Evolutionary conservation across 2,329 filamentous ascomycete species (phyloP), one percentile per base, ranked within the genome.

Genomic region (Dothideomycetes sp.): DNA sequence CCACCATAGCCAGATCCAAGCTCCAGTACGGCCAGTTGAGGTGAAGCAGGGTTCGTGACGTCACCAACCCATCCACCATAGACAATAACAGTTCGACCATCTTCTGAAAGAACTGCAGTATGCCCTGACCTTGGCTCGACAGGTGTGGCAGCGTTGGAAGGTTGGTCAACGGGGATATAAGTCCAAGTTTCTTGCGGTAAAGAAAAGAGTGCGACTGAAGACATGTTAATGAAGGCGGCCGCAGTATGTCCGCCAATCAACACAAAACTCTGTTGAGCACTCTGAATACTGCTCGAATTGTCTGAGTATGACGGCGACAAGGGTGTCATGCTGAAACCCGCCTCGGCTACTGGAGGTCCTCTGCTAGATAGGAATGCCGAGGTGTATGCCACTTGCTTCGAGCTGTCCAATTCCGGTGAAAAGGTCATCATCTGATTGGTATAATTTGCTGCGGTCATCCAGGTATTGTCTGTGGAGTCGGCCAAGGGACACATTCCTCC

Each of bases 21-120:
- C 44, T 84, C 69, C 3, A 96, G 65, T 3, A 95, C 63, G 0
- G 77, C 83, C 18, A 96, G 67, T 55, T 94, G 86, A 1, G 91
- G 91, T 20, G 79, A 69, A 0, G 91, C 91, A 1, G 88, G 74
- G 22, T 78, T 82, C 7, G 67, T 71, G 0, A 82, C 70, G 53
- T 93, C 79, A 3, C 88, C 89, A 4, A 95, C 86, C 91, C 91
- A 98, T 1, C 91, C 91, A 15, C 91, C 91, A 45, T 87, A 70
- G 1, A 98, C 65, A 28, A 94, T 66, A 7, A 96, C 68, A n/a
- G 74, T 77, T 18, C 68, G 74, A 0, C 88, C 88, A 54, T 94
- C 86, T 38, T 82, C 74, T 19, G 78, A 84, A 4, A 95, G 64
- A 1, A 94, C 74, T 1, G 89, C 80, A 0, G 84, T 88, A 56